Conservation (phyloP, 805 yeast genomes). For the Peterozyma xylosa region DNA sequence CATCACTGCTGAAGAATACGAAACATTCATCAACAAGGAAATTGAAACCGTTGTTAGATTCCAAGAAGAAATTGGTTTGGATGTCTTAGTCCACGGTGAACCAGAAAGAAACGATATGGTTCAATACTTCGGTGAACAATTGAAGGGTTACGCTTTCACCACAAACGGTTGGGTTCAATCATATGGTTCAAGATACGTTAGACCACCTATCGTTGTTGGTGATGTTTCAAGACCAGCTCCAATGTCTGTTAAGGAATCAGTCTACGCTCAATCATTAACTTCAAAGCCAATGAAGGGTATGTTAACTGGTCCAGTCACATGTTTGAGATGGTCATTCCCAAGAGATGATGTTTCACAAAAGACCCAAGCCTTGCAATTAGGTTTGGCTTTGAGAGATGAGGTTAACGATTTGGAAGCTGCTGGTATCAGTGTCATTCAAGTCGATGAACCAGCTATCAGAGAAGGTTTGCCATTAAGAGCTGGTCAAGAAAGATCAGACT, state of each 20-base stretch:
- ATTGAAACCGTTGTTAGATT: constrained; percentile 92
- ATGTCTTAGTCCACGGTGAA: constrained; percentile 99
- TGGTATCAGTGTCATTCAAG: constrained; percentile 96
- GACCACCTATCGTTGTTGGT: constrained; percentile 99
- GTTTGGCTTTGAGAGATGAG: constrained; percentile 97
- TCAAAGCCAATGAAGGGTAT: constrained; percentile 98
- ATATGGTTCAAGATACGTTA: constrained; percentile 99
- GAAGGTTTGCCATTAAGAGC: constrained; percentile 99
- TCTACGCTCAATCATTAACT: constrained; percentile 96
- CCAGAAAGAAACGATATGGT: constrained; percentile 99
- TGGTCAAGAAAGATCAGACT: constrained; percentile 93
- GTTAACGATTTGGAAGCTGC: constrained; percentile 97
- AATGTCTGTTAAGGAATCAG: constrained; percentile 98
- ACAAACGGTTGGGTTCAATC: constrained; percentile 99
- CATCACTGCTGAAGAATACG: constrained; percentile 91
- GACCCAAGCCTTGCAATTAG: constrained; percentile 93
- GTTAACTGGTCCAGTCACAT: constrained; percentile 99
- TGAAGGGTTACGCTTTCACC: constrained; percentile 98
- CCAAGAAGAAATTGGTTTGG: constrained; percentile 99
- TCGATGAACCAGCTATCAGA: constrained; percentile 99
- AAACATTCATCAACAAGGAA: constrained; percentile 93
- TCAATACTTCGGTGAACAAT: constrained; percentile 98
- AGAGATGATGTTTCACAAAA: constrained; percentile 94
- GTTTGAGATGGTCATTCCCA: constrained; percentile 99
- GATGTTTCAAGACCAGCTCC: constrained; percentile 98